Evolutionary conservation across 2,329 filamentous ascomycete genomes (phyloP).

Genomic region (Celoporthe dispersa): DNA sequence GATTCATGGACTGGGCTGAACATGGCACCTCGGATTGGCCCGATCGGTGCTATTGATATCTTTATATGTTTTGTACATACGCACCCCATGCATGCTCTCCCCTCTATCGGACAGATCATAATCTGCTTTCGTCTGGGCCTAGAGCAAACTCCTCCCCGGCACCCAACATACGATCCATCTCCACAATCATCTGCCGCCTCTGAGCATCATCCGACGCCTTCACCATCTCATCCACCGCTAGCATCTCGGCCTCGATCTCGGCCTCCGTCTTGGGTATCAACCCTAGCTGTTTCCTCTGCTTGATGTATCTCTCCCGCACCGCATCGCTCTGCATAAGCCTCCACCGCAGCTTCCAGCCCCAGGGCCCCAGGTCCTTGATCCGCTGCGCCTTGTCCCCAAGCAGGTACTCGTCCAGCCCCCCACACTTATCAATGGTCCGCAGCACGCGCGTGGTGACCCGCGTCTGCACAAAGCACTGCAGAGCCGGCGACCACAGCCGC

Average conservation of each 20-base stretch:
- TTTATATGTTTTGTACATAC: neutral
- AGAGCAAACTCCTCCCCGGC: conserved; percentile 47
- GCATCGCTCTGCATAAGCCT: conserved; percentile 77
- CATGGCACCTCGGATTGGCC: neutral
- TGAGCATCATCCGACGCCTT: neutral
- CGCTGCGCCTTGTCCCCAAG: conserved; percentile 77
- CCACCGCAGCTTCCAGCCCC: conserved; percentile 90
- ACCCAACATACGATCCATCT: conserved; percentile 45
- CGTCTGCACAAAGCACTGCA: conserved; percentile 68
- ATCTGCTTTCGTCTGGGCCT: conserved; percentile 27
- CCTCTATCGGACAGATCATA: neutral
- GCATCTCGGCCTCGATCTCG: conserved; percentile 33
- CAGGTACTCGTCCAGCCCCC: conserved; percentile 90
- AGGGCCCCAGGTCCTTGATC: conserved; percentile 84
- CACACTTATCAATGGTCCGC: conserved; percentile 78
- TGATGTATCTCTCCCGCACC: conserved; percentile 68
- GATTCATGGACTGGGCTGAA: conserved; percentile 3
- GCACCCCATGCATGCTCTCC: neutral
- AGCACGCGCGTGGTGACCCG: conserved; percentile 72
- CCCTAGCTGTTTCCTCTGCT: conserved; percentile 68
- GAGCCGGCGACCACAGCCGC: conserved; percentile 65
- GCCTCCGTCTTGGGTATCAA: conserved; percentile 55
- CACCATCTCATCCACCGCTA: conserved; percentile 13
- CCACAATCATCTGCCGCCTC: conserved; percentile 41
- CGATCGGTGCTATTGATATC: neutral